Evolutionary conservation across 2,329 filamentous ascomycete genomes (phyloP).

Genomic region (Diaporthe citrichinensis): DNA sequence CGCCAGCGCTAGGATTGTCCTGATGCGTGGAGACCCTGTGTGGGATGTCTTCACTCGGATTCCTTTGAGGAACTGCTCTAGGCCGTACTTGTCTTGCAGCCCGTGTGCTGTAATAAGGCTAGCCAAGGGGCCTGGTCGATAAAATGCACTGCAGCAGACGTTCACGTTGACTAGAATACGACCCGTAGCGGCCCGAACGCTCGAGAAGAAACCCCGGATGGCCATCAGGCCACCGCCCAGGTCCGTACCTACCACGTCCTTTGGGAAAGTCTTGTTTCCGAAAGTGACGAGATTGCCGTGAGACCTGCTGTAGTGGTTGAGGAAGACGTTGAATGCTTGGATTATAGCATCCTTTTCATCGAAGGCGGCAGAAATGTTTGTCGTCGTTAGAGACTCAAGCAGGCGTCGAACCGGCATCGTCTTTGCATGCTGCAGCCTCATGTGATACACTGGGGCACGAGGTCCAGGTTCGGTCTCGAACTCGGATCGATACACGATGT

Average conservation of each 20-base stretch:
- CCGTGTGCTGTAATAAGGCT: slow-evolving; percentile 41
- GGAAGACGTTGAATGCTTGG: slow-evolving; percentile 80
- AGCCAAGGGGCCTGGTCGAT: slow-evolving; percentile 45
- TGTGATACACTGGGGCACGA: not conserved
- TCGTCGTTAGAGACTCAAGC: not conserved
- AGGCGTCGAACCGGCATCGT: not conserved
- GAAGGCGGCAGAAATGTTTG: not conserved
- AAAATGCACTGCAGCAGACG: slow-evolving; percentile 52
- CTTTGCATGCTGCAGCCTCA: not conserved
- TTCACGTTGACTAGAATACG: slow-evolving; percentile 54
- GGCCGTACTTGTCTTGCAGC: slow-evolving; percentile 31
- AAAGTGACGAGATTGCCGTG: slow-evolving; percentile 44
- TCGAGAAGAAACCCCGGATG: slow-evolving; percentile 52
- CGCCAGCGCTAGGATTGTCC: slow-evolving; percentile 55
- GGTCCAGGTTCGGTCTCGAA: not conserved
- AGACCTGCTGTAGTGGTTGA: slow-evolving; percentile 56
- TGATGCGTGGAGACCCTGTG: slow-evolving; percentile 51
- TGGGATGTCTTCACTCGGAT: slow-evolving; percentile 56
- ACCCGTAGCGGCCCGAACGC: slow-evolving; percentile 50
- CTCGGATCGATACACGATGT: slow-evolving; percentile 20
- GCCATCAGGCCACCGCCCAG: slow-evolving; percentile 48
- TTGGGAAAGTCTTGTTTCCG: slow-evolving; percentile 49
- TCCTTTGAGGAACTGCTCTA: slow-evolving; percentile 54
- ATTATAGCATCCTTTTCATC: slow-evolving; percentile 62
- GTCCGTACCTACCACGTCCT: slow-evolving; percentile 36